Evolutionary conservation across 495 filamentous ascomycete species (phyloP).

Genomic region (Aspergillus incahuasiensis): DNA sequence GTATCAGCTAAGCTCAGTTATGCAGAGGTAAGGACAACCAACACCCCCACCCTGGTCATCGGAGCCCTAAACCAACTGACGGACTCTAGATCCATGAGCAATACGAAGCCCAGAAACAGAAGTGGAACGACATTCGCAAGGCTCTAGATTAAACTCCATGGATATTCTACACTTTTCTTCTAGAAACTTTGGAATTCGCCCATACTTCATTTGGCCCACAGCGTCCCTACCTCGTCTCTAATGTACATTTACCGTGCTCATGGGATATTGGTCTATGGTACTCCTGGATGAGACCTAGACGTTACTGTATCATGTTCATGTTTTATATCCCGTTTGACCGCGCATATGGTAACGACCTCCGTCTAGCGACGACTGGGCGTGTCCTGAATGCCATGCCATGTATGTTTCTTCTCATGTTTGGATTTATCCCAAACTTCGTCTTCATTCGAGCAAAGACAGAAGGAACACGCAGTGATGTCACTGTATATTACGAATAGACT

Average conservation of each 20-base stretch:
- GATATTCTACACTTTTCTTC: slow-evolving; percentile 21
- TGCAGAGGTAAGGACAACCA: slow-evolving; percentile 77
- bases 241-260: slow-evolving; percentile 16
- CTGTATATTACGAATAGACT: slow-evolving; percentile 28
- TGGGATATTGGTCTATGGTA: slow-evolving; percentile 13
- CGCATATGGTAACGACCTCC: slow-evolving; percentile 11
- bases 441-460: neutral
- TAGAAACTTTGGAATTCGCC: slow-evolving; percentile 3
- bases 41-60: neutral
- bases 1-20: slow-evolving; percentile 93
- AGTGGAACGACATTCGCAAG: slow-evolving; percentile 77
- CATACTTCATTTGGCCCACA: neutral
- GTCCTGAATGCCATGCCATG: slow-evolving; percentile 13
- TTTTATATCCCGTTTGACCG: slow-evolving; percentile 9
- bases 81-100: slow-evolving; percentile 48
- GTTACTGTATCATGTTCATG: slow-evolving; percentile 20
- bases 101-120: slow-evolving; percentile 70
- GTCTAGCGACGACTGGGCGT: slow-evolving; percentile 15
- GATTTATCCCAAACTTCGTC: neutral
- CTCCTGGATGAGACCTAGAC: slow-evolving; percentile 15
- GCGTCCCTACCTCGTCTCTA: slow-evolving; percentile 1
- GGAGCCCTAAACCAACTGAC: slow-evolving; percentile 7
- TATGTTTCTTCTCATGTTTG: neutral
- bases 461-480: slow-evolving; percentile 8
- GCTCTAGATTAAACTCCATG: slow-evolving; percentile 47